A percentile compares a stretch with the other conserved stretches of the same genome.
Evolutionary conservation across 2,329 filamentous ascomycete genomes (phyloP).

Genomic region (Atkinsonella hypoxylon): DNA sequence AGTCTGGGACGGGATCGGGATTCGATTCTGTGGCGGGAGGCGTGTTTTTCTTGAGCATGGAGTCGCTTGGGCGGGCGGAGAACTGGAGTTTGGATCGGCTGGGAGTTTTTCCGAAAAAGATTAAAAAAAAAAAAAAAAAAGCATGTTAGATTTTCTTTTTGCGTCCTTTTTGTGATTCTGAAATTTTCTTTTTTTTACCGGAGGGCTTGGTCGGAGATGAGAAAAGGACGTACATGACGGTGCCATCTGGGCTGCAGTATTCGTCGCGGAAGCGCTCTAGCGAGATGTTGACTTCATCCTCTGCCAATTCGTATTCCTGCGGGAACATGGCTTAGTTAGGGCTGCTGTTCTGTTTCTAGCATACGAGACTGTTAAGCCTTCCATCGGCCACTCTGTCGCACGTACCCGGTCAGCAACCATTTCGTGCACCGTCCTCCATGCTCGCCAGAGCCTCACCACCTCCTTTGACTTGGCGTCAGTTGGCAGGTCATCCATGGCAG

Average conservation of each 20-base stretch:
- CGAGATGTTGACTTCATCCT: constrained; percentile 78
- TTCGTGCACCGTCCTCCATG: constrained; percentile 86
- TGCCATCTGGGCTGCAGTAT: constrained; percentile 62
- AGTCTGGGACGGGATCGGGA: constrained; percentile 58
- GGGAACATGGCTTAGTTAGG: background rate
- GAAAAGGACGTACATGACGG: constrained; percentile 51
- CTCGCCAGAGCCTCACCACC: constrained; percentile 72
- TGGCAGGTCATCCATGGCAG: constrained; percentile 30
- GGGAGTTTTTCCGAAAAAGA: too few relatives aligned
- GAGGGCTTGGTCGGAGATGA: too few relatives aligned
- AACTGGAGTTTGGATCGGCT: constrained; percentile 81
- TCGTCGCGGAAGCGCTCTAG: constrained; percentile 68
- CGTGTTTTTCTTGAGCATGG: constrained; percentile 78
- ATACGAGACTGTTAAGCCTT: background rate
- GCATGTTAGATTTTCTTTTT: background rate
- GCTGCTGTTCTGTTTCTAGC: background rate
- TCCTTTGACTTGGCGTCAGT: constrained; percentile 40
- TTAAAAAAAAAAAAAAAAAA: background rate
- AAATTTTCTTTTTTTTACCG: background rate
- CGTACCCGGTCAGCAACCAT: constrained; percentile 86
- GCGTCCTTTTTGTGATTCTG: background rate
- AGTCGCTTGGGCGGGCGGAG: constrained; percentile 70
- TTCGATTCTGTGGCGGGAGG: constrained; percentile 56
- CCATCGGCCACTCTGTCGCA: background rate
- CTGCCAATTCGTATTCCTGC: constrained; percentile 85